Conservation (phyloP, 1,284 basidiomycete species). For the Thecaphora frezii region DNA sequence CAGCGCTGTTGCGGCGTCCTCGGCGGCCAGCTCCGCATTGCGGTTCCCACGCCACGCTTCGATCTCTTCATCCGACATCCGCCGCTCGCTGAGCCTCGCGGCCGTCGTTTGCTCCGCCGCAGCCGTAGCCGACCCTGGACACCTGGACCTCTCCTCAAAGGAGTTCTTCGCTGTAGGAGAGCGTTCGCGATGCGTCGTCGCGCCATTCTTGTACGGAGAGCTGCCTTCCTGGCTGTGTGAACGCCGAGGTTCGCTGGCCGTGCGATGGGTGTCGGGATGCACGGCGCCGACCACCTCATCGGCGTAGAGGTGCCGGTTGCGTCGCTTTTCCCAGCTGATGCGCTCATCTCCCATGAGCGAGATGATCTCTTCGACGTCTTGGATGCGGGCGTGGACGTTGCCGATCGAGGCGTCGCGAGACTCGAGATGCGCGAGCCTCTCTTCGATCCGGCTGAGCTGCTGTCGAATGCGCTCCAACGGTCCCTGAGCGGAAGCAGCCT, state of each 20-base stretch:
- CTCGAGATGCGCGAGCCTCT: slow-evolving; percentile 10
- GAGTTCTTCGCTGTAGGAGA: too few relatives aligned
- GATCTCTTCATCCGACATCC: background rate
- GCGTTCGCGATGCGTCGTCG: too few relatives aligned
- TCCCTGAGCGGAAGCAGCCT: too few relatives aligned
- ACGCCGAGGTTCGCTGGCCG: too few relatives aligned
- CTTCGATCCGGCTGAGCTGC: slow-evolving; percentile 32
- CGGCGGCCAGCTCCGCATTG: slow-evolving; percentile 28
- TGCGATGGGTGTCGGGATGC: too few relatives aligned
- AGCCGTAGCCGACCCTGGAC: too few relatives aligned
- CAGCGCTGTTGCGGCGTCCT: slow-evolving; percentile 29
- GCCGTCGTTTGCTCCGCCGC: too few relatives aligned
- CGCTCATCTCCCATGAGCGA: slow-evolving; percentile 17
- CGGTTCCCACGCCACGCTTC: slow-evolving; percentile 6
- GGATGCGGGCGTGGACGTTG: slow-evolving; percentile 23
- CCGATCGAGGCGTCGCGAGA: slow-evolving; percentile 13
- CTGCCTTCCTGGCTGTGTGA: too few relatives aligned
- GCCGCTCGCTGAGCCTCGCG: too few relatives aligned
- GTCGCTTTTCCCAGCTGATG: slow-evolving; percentile 1
- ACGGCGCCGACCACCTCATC: too few relatives aligned
- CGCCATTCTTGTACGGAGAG: too few relatives aligned
- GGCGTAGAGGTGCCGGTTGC: background rate
- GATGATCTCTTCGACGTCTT: slow-evolving; percentile 27
- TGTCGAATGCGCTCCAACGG: background rate
- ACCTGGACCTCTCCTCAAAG: too few relatives aligned